A percentile compares a stretch with the other conserved stretches of the same genome.
phyloP scores from a whole-genome alignment of 192 early-diverging fungal species.

The Jimgerdemannia lactiflua region DNA sequence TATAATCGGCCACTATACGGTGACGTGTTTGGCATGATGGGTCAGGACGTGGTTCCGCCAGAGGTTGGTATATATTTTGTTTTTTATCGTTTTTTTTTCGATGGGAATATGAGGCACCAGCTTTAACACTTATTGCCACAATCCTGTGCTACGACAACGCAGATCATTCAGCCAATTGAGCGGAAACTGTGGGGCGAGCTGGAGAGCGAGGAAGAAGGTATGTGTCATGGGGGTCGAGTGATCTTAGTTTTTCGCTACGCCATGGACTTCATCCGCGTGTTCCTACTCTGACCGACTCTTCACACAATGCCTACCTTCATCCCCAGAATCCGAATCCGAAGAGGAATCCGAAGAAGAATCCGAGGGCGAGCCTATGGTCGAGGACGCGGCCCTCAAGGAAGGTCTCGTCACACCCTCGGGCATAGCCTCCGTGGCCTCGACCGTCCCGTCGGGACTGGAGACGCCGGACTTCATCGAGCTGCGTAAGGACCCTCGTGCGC shows the following conservation, averaged over 20 bases:
- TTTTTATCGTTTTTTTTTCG: background rate
- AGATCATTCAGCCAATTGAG: conserved; percentile 66
- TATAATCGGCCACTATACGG: conserved; percentile 92
- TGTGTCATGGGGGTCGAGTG: conserved; percentile 28
- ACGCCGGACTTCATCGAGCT: conserved; percentile 87
- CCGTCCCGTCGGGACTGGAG: conserved; percentile 72
- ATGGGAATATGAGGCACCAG: background rate
- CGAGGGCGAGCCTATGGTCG: conserved; percentile 39
- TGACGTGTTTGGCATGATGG: conserved; percentile 82
- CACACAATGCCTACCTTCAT: background rate
- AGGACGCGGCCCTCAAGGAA: conserved; percentile 41
- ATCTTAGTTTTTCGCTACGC: background rate
- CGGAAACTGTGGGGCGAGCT: conserved; percentile 88
- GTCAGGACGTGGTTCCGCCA: conserved; percentile 44
- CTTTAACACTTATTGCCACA: background rate
- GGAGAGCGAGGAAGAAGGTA: conserved; percentile 69
- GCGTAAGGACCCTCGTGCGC: conserved; percentile 65
- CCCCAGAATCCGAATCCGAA: conserved; percentile 44
- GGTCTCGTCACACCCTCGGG: conserved; percentile 88
- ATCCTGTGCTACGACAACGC: background rate
- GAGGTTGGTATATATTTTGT: conserved; percentile 41
- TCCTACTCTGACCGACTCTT: background rate
- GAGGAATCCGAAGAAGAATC: conserved; percentile 60
- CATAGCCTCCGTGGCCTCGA: conserved; percentile 61
- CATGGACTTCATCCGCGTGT: too few species aligned